Evolutionary conservation across 176 grass and related monocot genomes (phyloP), one percentile per base, ranked within the genome.

Genomic region (Aegilops bicornis): DNA sequence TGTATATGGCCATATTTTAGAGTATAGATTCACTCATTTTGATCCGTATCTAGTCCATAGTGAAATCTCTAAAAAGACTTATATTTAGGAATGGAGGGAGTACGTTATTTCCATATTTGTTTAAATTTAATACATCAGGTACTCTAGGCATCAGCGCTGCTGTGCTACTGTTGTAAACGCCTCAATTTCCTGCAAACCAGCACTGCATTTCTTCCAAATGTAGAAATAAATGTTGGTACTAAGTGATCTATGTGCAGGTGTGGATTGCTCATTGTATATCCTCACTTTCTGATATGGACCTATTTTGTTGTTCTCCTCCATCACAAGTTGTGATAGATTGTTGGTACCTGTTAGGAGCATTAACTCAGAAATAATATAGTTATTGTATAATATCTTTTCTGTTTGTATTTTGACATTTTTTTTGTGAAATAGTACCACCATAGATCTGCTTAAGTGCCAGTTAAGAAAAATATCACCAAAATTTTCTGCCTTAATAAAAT

Each of bases 271-370:
- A 22, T 58, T 58, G 10, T 82, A 67, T 58, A 42, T 27, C 31
- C 23, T 62, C 47, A 88, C 72, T 77, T 76, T 83, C 62, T 82
- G 79, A 68, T 77, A 17, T 60, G 19, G 56, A 35, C 19, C 42
- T 24, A 1, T 36, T 36, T 24, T 82, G 11, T 69, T 10, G 12
- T 50, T 81, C 80, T 14, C 10, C 36, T 71, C 4, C 20, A 88
- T 20, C 6, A 59, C 23, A 61, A 72, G n/a, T 37, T 47, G 40
- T 78, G 9, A 64, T 13, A 63, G 36, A 43, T 8, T 25, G 8
- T 7, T 81, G 35, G 22, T 85, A 31, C 22, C 24, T 58, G 23
- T 84, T 80, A 31, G 5, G 45, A 43, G 29, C 32, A 59, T 73
- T 83, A 19, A 70, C 8, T 30, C 32, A 17, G 15, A 24, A 61